Evolutionary conservation across 768 basidiomycete genomes (phyloP), one percentile per base, ranked within the genome.

Genomic region (Podaxis sp.): DNA sequence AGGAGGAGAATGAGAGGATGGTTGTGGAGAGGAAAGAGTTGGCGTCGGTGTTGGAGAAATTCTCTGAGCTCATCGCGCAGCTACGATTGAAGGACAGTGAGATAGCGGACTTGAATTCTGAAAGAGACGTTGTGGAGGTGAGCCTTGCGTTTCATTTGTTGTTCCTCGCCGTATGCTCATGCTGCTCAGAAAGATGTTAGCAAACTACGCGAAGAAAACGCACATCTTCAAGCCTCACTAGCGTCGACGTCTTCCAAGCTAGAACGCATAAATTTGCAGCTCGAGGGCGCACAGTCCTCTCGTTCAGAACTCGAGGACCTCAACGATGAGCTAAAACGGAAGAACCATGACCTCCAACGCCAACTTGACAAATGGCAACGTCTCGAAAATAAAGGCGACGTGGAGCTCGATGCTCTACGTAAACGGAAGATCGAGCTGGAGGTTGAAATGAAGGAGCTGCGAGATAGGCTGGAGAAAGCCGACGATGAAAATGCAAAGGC

Each of bases 301-400:
- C 77, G 80, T 44, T 74, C 77, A 0, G 87, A 88, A 33, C 78
- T 90, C 40, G 80, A 87, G 63, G 80, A 79, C 50, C 70, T 77
- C 37, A 82, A 86, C 58, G 82, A 84, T 46, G 88, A 90, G 44
- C 78, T 85, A 24, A 82, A 84, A 63, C 82, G 85, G 5, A 79
- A 80, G 10, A 82, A 81, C 53, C 73, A 74, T 4, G 82, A 88
- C 46, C 75, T 91, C 40, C 80, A 82, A 55, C 80, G 82, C 15
- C 90, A 93, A 66, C 75, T 92, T 8, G 82, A 83, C 46, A 84
- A 87, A 68, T 91, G 88, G 89, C 80, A 89, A 68, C 80, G 72
- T 28, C 72, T 90, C 17, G 91, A 91, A 68, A 85, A 76, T 28
- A 86, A 84, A 53, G 88, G 85, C 52, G 85, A 81, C 11, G 82